Evolutionary conservation across 306 rosid genomes (phyloP).

Genomic region (Astragalus membranaceus): DNA sequence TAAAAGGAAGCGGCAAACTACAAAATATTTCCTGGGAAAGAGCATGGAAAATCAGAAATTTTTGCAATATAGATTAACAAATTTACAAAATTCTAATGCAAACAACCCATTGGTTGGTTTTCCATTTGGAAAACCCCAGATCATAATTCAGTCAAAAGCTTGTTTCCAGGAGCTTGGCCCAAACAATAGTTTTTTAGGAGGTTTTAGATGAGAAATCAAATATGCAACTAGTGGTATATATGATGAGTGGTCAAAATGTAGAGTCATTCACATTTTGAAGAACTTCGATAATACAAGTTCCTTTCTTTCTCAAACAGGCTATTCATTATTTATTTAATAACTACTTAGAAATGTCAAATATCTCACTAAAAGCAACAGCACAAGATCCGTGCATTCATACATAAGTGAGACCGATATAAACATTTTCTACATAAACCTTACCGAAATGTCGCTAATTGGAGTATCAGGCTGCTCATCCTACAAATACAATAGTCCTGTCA

Average conservation of each 20-base stretch:
- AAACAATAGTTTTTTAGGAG: background rate
- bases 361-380: background rate
- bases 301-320: background rate
- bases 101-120: background rate
- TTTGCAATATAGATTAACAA: slow-evolving; percentile 5
- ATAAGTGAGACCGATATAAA: slow-evolving; percentile 6
- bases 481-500: slow-evolving; percentile 86
- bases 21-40: slow-evolving; percentile 58
- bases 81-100: slow-evolving; percentile 10
- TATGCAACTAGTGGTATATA: background rate
- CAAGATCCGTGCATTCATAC: background rate
- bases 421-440: slow-evolving; percentile 30
- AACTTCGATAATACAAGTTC: background rate
- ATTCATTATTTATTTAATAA: background rate
- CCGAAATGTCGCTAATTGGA: slow-evolving; percentile 60
- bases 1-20: slow-evolving; percentile 73
- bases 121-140: background rate
- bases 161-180: background rate
- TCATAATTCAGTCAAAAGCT: background rate
- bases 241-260: background rate
- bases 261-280: background rate
- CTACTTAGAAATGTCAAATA: slow-evolving; percentile 11
- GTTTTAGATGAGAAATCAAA: background rate
- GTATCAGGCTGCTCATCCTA: slow-evolving; percentile 83
- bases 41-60: background rate